These are phyloP conservation scores for Pyrenophora graminea DNA, from an alignment of 2,329 filamentous ascomycete species.

Conservation along the genomic window DNA sequence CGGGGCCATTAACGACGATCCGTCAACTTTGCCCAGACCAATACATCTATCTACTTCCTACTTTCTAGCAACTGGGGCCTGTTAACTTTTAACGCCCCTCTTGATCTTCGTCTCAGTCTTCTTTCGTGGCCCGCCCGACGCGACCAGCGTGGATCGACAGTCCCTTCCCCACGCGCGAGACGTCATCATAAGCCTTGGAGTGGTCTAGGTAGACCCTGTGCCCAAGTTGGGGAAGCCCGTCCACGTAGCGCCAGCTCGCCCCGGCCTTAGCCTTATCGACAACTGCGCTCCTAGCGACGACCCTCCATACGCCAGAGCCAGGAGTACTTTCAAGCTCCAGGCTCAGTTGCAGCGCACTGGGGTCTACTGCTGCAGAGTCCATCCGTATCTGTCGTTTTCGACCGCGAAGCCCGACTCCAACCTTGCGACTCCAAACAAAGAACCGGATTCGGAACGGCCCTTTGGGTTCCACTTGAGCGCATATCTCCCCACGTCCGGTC, in stretches of 20 bases:
- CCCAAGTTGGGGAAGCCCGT: conserved; percentile 24
- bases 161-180: conserved; percentile 14
- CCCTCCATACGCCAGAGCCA: conserved; percentile 1
- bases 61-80: conserved; percentile 4
- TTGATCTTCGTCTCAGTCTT: background rate
- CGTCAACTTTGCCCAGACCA: conserved; percentile 17
- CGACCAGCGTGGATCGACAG: conserved; percentile 13
- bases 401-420: conserved; percentile 3
- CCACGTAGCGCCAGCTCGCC: conserved; percentile 23
- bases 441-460: conserved; percentile 36
- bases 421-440: conserved; percentile 26
- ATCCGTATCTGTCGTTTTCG: conserved; percentile 5
- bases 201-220: conserved; percentile 17
- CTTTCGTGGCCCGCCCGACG: conserved; percentile 14
- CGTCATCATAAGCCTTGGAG: conserved; percentile 21
- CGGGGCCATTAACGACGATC: conserved; percentile 23
- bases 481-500: conserved; percentile 26
- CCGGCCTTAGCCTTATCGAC: conserved; percentile 23
- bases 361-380: conserved; percentile 4
- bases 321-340: background rate
- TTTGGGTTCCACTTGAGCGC: conserved; percentile 33
- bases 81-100: conserved; percentile 4
- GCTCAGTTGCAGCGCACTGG: background rate
- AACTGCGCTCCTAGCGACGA: conserved; percentile 18
- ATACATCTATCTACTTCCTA: background rate